Base-by-base conservation (phyloP, 1,284 basidiomycete species). In the Ustilago trichophora region DNA sequence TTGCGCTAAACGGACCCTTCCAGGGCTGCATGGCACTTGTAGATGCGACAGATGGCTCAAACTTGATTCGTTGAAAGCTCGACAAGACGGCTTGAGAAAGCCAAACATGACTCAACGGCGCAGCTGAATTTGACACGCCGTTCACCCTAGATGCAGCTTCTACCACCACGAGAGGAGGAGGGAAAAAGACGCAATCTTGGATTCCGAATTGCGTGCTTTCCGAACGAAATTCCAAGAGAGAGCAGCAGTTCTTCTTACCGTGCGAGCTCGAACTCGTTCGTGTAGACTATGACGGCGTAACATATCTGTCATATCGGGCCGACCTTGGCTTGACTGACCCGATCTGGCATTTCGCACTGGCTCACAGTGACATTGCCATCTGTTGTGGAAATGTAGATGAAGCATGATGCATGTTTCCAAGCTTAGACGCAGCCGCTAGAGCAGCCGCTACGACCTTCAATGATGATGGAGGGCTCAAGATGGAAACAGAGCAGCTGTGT, bases 91-190 rank as follows among this genome's bases (percentile, higher is more conserved):
- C n/a, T n/a, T n/a, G n/a, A n/a, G n/a, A n/a, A n/a, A n/a, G n/a
- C n/a, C n/a, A n/a, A n/a, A n/a, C 41, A 45, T 26, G 42, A 50
- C 51, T 62, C 58, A 62, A 60, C 51, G n/a, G 31, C 43, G 57
- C 50, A 60, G 49, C 21, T 18, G n/a, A n/a, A n/a, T n/a, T n/a
- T n/a, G n/a, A n/a, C n/a, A n/a, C n/a, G n/a, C n/a, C n/a, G n/a
- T n/a, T n/a, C n/a, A n/a, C n/a, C n/a, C n/a, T n/a, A n/a, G n/a
- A n/a, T n/a, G n/a, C n/a, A n/a, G n/a, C n/a, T n/a, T n/a, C n/a
- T n/a, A n/a, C n/a, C n/a, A n/a, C n/a, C n/a, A n/a, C n/a, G n/a
- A n/a, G n/a, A n/a, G n/a, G n/a, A n/a, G n/a, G n/a, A n/a, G n/a
- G 19, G 10, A 27, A 37, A 22, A 57, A 50, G 42, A 42, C 45